Evolutionary conservation across 1,139 yeast species (phyloP), one percentile per base, ranked within the genome.

Genomic region (Oligophagozyma castellii): DNA sequence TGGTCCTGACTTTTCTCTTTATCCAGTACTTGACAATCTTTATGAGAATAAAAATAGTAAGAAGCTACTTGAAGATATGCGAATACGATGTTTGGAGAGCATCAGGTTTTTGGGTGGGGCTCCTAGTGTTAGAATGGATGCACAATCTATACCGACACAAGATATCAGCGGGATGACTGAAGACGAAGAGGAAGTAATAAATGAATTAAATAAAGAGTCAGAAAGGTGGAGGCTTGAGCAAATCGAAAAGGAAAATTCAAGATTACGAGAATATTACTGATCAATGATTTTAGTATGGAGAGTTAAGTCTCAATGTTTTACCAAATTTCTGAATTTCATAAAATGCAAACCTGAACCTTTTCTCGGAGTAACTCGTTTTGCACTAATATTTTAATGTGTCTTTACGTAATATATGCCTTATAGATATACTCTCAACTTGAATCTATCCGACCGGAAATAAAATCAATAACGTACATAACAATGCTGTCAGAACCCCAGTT

Each of bases 81-180:
- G 73, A 40, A 72, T 71, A 32, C 76, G 79, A 38, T 70, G 84
- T 15, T 55, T 86, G 45, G 96, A 92, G 52, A 86, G 81, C 48
- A 59, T 92, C 30, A 56, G 96, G 40, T 78, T 65, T 47, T 56
- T 89, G 35, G 79, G 79, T 43, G 86, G 86, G 30, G 96, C 98
- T 0, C 99, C 98, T 3, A 76, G 93, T 38, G 96, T 89, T 4
- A 80, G 81, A 44, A 83, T 84, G 95, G 77, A 69, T 44, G 84
- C 49, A 6, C 56, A 78, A 39, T 68, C 79, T 5, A 94, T 95
- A 2, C 94, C 94, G 0, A 93, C 81, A 42, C 58, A 79, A 22
- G 71, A 76, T 34, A 80, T 53, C 6, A 80, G 36, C 55, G 78
- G 42, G 59, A 69, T 22, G 61, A 69, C 42, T 73, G 41, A 48